A percentile compares a stretch with the other conserved stretches of the same genome.
Evolutionary conservation across 2,329 filamentous ascomycete species (phyloP).

Genomic region (Penicillium fuscoglaucum): DNA sequence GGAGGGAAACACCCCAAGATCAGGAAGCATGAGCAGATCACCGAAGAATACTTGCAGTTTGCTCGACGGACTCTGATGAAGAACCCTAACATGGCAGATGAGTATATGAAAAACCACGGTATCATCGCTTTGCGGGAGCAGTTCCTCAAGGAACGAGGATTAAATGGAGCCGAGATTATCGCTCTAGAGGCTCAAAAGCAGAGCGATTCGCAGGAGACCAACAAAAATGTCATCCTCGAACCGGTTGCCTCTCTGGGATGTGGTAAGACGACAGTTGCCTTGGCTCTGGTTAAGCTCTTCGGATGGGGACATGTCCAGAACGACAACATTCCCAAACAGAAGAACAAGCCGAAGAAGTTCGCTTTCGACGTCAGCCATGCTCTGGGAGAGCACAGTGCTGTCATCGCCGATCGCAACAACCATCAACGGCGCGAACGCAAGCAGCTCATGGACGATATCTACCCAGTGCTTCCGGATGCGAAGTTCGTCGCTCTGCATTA

Average conservation of each 20-base stretch:
- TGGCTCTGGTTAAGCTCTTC: conserved; percentile 80
- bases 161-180: conserved; percentile 88
- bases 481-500: conserved; percentile 86
- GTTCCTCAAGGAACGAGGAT: conserved; percentile 77
- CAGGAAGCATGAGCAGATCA: conserved; percentile 87
- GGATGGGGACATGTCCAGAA: conserved; percentile 94
- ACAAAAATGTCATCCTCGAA: conserved; percentile 73
- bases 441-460: conserved; percentile 80
- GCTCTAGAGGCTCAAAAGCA: conserved; percentile 59
- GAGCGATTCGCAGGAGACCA: conserved; percentile 54
- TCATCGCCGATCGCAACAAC: conserved; percentile 93
- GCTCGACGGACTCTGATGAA: conserved; percentile 71
- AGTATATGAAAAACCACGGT: conserved; percentile 85
- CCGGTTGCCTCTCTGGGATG: conserved; percentile 93
- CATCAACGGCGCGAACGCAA: conserved; percentile 83
- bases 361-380: conserved; percentile 67
- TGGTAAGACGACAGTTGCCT: conserved; percentile 89
- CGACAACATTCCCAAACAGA: conserved; percentile 84
- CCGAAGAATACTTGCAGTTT: conserved; percentile 84
- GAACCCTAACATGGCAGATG: conserved; percentile 66
- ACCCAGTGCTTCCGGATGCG: conserved; percentile 60
- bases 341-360: conserved; percentile 73
- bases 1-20: conserved; percentile 69
- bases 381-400: conserved; percentile 66
- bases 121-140: conserved; percentile 90